Evolutionary conservation across 2,329 filamentous ascomycete genomes (phyloP).

Genomic region (Plectosphaerella sp.): DNA sequence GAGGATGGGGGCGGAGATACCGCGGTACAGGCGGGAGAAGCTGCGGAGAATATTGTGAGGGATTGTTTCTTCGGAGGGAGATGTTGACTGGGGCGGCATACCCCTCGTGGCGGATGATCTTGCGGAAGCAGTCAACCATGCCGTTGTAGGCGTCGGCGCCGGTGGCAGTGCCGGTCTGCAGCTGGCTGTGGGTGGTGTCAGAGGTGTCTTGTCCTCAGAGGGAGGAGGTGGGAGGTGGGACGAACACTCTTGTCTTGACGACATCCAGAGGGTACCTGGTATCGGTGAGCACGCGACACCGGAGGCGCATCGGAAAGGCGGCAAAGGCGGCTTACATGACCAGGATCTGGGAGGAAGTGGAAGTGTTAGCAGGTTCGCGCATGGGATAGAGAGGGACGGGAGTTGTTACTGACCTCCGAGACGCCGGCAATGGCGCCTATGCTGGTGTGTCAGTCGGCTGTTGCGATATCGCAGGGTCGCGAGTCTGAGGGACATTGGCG

Average conservation of each 20-base stretch:
- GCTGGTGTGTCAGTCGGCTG: conserved; percentile 19
- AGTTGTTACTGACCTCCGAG: conserved; percentile 73
- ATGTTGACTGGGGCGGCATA: conserved; percentile 34
- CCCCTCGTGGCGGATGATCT: conserved; percentile 96
- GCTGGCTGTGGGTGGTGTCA: conserved; percentile 56
- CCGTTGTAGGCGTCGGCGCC: conserved; percentile 88
- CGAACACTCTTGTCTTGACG: conserved; percentile 95
- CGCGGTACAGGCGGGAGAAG: conserved; percentile 87
- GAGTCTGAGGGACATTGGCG: conserved; percentile 12
- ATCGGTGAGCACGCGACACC: conserved; percentile 12
- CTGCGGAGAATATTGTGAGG: conserved; percentile 35
- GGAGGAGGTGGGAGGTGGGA: conserved; percentile 20
- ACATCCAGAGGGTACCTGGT: conserved; percentile 96
- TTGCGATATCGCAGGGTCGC: conserved; percentile 12
- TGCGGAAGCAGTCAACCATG: conserved; percentile 97
- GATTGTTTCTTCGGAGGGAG: not conserved
- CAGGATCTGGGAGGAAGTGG: conserved; percentile 60
- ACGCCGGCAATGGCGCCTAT: conserved; percentile 91
- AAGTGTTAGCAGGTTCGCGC: conserved; percentile 15
- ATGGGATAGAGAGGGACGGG: conserved; percentile 1
- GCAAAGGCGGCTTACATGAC: conserved; percentile 61
- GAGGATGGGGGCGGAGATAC: conserved; percentile 90
- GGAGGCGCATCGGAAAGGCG: not conserved
- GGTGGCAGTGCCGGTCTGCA: conserved; percentile 69
- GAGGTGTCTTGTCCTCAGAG: conserved; percentile 6